phyloP scores from a whole-genome alignment of 83 land plant species.

The Picea engelmannii region DNA sequence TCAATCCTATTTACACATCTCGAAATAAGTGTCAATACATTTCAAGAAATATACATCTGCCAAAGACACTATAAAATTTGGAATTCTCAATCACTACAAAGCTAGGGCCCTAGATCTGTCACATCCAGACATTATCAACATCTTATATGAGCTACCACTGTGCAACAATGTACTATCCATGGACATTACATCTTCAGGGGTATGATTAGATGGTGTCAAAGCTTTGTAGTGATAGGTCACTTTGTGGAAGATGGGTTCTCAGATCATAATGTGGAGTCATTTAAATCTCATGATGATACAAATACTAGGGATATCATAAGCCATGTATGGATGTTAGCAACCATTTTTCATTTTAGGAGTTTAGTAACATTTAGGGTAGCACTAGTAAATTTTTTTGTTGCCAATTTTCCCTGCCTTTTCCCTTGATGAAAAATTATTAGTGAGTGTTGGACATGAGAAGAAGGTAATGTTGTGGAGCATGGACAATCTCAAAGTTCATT shows the following conservation, averaged over 20 bases:
- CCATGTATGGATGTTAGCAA: constrained; percentile 53
- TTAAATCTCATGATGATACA: constrained; percentile 53
- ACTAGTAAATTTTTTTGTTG: constrained; percentile 80
- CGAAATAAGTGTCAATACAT: too few species aligned
- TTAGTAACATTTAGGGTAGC: constrained; percentile 54
- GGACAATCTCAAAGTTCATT: constrained; percentile 78
- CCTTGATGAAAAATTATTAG: constrained; percentile 91
- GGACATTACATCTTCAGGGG: constrained; percentile 59
- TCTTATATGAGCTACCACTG: constrained; percentile 55
- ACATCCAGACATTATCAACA: constrained; percentile 49
- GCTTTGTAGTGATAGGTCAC: too few species aligned
- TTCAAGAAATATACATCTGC: too few species aligned
- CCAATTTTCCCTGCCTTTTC: constrained; percentile 55
- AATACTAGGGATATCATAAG: constrained; percentile 55
- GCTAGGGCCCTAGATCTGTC: constrained; percentile 24
- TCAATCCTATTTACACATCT: too few species aligned
- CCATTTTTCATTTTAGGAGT: constrained; percentile 71
- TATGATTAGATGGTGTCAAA: constrained; percentile 61
- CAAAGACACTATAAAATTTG: too few species aligned
- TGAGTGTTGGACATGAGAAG: constrained; percentile 92
- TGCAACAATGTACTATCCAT: constrained; percentile 54
- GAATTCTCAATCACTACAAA: too few species aligned
- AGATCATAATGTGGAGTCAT: constrained; percentile 79
- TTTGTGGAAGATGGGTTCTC: constrained; percentile 31
- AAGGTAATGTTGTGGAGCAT: constrained; percentile 85